Evolutionary conservation across 805 yeast species (phyloP).

Genomic region (Metschnikowia orientalis): DNA sequence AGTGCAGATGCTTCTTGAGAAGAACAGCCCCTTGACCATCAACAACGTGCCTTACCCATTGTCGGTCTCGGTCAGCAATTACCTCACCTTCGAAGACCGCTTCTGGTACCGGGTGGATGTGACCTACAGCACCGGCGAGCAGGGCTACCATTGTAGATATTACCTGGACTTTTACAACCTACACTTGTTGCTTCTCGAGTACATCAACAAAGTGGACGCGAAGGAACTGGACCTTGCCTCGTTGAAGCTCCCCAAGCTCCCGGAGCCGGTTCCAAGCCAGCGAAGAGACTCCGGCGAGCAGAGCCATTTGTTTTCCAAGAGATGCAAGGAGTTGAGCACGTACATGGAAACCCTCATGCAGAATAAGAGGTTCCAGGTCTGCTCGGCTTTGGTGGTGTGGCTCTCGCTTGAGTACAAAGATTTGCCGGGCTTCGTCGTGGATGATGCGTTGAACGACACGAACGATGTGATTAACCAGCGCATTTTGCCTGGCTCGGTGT

Average conservation of each 20-base stretch:
- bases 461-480: constrained; percentile 14
- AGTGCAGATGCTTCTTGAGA: constrained; percentile 21
- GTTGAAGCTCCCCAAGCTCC: constrained; percentile 36
- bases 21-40: constrained; percentile 22
- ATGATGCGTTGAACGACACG: constrained; percentile 10
- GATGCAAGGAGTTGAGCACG: constrained; percentile 38
- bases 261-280: constrained; percentile 43
- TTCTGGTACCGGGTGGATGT: constrained; percentile 51
- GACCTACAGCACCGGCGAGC: constrained; percentile 29
- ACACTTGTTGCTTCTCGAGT: constrained; percentile 32
- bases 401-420: constrained; percentile 21
- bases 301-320: constrained; percentile 17
- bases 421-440: constrained; percentile 25
- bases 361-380: constrained; percentile 26
- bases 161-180: constrained; percentile 50
- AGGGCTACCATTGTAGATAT: constrained; percentile 42
- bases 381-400: constrained; percentile 28
- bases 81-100: constrained; percentile 37
- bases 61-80: constrained; percentile 37
- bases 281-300: constrained; percentile 16
- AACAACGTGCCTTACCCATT: constrained; percentile 32
- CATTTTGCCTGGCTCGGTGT: constrained; percentile 17
- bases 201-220: constrained; percentile 5
- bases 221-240: constrained; percentile 2
- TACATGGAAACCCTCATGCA: constrained; percentile 35